phyloP scores from a whole-genome alignment of 306 rosid genomes.

The Castanea mollissima region DNA sequence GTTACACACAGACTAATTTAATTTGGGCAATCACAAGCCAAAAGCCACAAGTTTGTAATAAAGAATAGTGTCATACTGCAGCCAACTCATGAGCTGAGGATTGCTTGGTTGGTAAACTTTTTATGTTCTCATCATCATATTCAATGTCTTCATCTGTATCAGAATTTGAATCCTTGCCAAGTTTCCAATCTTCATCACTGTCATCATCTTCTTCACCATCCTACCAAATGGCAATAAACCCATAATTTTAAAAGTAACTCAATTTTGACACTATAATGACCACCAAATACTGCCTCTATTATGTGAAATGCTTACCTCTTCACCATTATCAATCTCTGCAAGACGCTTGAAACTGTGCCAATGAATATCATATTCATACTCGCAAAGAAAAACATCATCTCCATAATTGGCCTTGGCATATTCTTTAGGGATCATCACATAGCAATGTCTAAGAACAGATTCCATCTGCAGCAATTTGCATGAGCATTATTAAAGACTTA shows the following conservation, averaged over 20 bases:
- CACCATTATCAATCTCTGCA: constrained; percentile 62
- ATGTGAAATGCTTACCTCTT: constrained; percentile 45
- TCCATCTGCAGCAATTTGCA: constrained; percentile 63
- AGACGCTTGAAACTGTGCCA: constrained; percentile 92
- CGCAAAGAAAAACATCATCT: constrained; percentile 83
- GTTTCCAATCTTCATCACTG: constrained; percentile 75
- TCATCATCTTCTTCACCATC: constrained; percentile 57
- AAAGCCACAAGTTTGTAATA: constrained; percentile 13
- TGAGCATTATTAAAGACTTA: constrained; percentile 14
- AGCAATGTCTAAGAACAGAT: constrained; percentile 75
- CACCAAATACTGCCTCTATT: constrained; percentile 4
- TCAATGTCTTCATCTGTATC: constrained; percentile 73
- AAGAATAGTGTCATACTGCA: constrained; percentile 60
- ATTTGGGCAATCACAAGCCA: constrained; percentile 26
- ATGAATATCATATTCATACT: constrained; percentile 83
- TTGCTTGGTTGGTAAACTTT: constrained; percentile 36
- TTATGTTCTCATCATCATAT: constrained; percentile 57
- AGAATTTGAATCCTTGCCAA: constrained; percentile 47
- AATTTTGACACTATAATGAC: neutral
- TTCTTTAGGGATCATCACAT: constrained; percentile 69
- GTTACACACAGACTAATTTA: constrained; percentile 14
- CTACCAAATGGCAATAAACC: constrained; percentile 40
- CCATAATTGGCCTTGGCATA: constrained; percentile 68
- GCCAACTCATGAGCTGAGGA: constrained; percentile 53
- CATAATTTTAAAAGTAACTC: neutral